Base-by-base conservation (phyloP, 1,284 basidiomycete species). In the Tetrapyrgos nigripes region DNA sequence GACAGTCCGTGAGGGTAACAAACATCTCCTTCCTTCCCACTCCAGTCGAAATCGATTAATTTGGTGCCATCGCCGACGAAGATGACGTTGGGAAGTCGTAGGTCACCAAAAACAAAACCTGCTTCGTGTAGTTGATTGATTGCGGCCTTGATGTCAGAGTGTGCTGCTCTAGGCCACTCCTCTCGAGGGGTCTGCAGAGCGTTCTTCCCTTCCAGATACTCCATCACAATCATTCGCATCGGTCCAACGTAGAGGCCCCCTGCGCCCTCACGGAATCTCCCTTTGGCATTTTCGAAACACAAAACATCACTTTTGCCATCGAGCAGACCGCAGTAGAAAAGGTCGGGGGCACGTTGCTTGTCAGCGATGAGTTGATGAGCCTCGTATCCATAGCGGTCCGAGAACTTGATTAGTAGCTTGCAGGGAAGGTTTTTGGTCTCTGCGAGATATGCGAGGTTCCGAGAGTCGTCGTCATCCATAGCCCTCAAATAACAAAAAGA, bases 51-150 rank as follows among this genome's bases (percentile, higher is more conserved):
- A n/a, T n/a, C n/a, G n/a, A n/a, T n/a, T n/a, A n/a, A n/a, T n/a
- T n/a, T n/a, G n/a, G n/a, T n/a, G 4, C 44, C 14, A 14, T 53
- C 58, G 11, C 50, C 48, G n/a, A 48, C 33, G 19, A 53, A 35
- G 28, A 59, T 9, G 26, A 62, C 44, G 35, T 62, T 62, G 5
- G 52, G 52, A 14, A 40, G 49, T n/a, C 57, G 51, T 17, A 62
- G 24, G 33, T 62, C 61, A 31, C 61, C 57, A 52, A 55, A 55
- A n/a, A 59, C 58, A n/a, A n/a, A n/a, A n/a, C n/a, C n/a, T n/a
- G n/a, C n/a, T n/a, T n/a, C n/a, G n/a, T n/a, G n/a, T n/a, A 23
- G 50, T 21, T 46, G 29, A 19, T 19, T 9, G 13, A 62, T 10
- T 14, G 44, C 58, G 9, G 13, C 23, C 29, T 29, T 8, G 21